Percentiles rank a stretch among this genome's conserved stretches.
Evolutionary conservation across 306 rosid species (phyloP).

Genomic region (Mimosa pudica): DNA sequence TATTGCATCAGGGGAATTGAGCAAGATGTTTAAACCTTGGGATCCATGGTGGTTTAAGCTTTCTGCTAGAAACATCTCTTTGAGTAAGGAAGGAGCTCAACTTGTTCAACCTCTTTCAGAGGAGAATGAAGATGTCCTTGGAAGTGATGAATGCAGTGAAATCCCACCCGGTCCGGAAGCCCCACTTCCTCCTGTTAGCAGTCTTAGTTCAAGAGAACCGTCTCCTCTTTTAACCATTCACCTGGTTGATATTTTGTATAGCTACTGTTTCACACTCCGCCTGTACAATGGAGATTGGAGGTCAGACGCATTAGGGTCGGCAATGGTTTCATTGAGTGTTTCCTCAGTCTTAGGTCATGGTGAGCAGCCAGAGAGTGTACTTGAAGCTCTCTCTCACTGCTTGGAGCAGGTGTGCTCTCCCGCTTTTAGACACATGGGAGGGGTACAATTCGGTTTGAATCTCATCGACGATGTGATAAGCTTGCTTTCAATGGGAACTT

Average conservation of each 20-base stretch:
- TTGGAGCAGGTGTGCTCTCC: conserved; percentile 83
- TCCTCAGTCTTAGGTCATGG: conserved; percentile 80
- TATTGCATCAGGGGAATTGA: conserved; percentile 77
- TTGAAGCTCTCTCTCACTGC: conserved; percentile 73
- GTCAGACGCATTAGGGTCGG: conserved; percentile 73
- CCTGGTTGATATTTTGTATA: conserved; percentile 71
- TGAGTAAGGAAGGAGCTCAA: conserved; percentile 78
- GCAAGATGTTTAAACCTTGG: conserved; percentile 93
- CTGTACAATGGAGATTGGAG: conserved; percentile 89
- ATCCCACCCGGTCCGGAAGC: conserved; percentile 75
- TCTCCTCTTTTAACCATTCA: conserved; percentile 80
- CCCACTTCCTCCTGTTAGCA: conserved; percentile 69
- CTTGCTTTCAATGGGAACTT: conserved; percentile 55
- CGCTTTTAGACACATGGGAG: conserved; percentile 67
- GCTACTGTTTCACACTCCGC: conserved; percentile 82
- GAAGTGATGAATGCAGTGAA: conserved; percentile 43
- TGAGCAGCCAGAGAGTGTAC: conserved; percentile 63
- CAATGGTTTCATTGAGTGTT: conserved; percentile 60
- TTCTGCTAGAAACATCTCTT: conserved; percentile 70
- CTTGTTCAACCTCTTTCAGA: conserved; percentile 65
- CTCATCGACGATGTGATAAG: conserved; percentile 61
- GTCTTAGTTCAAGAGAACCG: conserved; percentile 72
- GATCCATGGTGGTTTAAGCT: conserved; percentile 94
- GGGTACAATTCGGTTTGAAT: conserved; percentile 67
- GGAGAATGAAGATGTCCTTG: conserved; percentile 41